A percentile compares a stretch with the other conserved stretches of the same genome.
phyloP scores from a whole-genome alignment of 2,329 filamentous ascomycete genomes.

The Ceratocystis albifundus region DNA sequence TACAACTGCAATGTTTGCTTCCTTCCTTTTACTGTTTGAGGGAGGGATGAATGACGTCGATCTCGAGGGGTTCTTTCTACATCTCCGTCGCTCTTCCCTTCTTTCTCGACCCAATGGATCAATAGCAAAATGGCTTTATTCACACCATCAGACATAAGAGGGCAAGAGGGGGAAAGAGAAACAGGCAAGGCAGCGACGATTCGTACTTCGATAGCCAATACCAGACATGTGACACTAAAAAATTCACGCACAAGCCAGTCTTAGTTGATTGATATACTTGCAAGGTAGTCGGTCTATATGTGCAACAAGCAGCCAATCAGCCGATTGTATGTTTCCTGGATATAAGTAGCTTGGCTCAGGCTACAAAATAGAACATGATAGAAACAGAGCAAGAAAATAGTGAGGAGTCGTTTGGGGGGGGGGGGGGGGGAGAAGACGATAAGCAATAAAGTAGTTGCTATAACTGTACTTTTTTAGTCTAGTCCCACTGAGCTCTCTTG shows the following conservation, averaged over 20 bases:
- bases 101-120: not conserved
- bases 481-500: not conserved
- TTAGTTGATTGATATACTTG: not conserved
- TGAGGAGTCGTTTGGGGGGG: not conserved
- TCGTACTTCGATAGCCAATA: not conserved
- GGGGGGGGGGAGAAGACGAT: not conserved
- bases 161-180: not conserved
- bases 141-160: not conserved
- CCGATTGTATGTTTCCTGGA: not conserved
- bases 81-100: not conserved
- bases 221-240: not conserved
- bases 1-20: not conserved
- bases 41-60: not conserved
- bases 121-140: not conserved
- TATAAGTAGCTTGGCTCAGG: not conserved
- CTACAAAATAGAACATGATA: slow-evolving; percentile 1
- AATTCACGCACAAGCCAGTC: slow-evolving; percentile 1
- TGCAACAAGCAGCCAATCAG: slow-evolving; percentile 1
- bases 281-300: not conserved
- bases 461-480: not conserved
- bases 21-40: not conserved
- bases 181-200: not conserved
- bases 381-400: not conserved
- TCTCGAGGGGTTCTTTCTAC: not conserved
- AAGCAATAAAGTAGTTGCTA: not conserved